Base-by-base conservation (phyloP, 1,284 basidiomycete species). In the Puccinia triticina region DNA sequence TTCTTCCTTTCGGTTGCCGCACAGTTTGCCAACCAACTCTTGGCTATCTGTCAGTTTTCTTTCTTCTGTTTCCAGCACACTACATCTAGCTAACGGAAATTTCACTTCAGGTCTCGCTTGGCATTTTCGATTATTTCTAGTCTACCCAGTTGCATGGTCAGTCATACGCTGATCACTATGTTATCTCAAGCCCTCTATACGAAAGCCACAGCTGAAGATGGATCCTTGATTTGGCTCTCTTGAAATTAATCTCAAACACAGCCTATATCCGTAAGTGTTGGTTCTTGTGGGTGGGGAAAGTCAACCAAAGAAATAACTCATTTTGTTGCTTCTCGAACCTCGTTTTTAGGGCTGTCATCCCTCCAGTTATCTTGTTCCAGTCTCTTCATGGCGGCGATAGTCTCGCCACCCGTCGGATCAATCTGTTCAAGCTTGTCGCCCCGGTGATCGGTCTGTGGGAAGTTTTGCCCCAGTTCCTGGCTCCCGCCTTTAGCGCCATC, bases 391-490 rank as follows among this genome's bases (percentile, higher is more conserved):
- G 81, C 32, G 81, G 81, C 0, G 74, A 71, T 43, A 48, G 23
- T 32, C 73, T 82, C 21, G 81, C 81, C 18, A 57, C 18, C 14
- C 73, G 81, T 12, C 73, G 81, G 32, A 76, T 82, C 29, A 66
- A 74, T 21, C 67, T 75, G 23, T 82, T 82, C 29, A 82, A 82
- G 26, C 37, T 67, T 23, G 59, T 77, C 18, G 81, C 81, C 29
- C 81, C 81, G 3, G 16, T 82, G 11, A 82, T 82, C n/a, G 81
- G 81, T 2, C 34, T 75, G n/a, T 82, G 81, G 81, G 81, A 82
- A 61, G 26, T 82, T 26, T 34, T 82, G 26, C 81, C 81, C 2
- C 81, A 82, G 53, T 82, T 76, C 66, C 37, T 82, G 21, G 81
- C 81, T 10, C 81, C 81, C 12, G 61, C 81, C 64, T 57, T 82